Conservation (phyloP, 371 early-diverging fungal genomes). For the Apophysomyces variabilis region DNA sequence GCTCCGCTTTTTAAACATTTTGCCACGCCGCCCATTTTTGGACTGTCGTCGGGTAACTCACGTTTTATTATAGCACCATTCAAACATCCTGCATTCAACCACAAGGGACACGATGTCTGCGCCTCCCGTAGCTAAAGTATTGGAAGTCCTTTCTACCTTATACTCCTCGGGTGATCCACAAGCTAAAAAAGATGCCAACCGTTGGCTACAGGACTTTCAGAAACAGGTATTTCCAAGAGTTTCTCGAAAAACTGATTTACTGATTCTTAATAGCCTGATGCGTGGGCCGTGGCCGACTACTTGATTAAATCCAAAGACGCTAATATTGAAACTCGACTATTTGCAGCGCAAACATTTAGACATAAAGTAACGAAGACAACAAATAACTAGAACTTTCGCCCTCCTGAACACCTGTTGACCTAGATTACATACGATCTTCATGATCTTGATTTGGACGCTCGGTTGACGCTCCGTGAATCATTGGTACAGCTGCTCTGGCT, state of each 20-base stretch:
- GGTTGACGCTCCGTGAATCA: conserved; percentile 79
- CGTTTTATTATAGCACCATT: background rate
- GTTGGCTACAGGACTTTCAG: conserved; percentile 90
- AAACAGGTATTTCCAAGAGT: conserved; percentile 65
- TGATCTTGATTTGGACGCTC: conserved; percentile 72
- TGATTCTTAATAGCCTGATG: conserved; percentile 65
- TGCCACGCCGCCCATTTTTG: conserved; percentile 10
- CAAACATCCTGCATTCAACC: background rate
- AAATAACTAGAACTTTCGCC: background rate
- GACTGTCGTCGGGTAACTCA: conserved; percentile 3
- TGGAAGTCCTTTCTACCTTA: conserved; percentile 39
- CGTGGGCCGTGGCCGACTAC: conserved; percentile 85
- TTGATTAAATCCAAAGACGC: conserved; percentile 64
- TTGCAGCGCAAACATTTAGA: conserved; percentile 94
- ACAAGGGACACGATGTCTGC: conserved; percentile 23
- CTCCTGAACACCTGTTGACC: conserved; percentile 2
- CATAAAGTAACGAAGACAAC: conserved; percentile 70
- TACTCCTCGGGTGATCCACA: conserved; percentile 42
- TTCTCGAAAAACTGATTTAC: background rate
- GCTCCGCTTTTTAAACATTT: too few species aligned
- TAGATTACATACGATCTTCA: conserved; percentile 81
- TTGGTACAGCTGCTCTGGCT: conserved; percentile 67
- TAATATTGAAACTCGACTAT: conserved; percentile 71
- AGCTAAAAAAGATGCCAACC: conserved; percentile 68
- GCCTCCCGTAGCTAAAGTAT: conserved; percentile 27